Evolutionary conservation across 169 alveolate species (phyloP), one percentile per base, ranked within the genome.

Genomic region (Eimeria necatrix): DNA sequence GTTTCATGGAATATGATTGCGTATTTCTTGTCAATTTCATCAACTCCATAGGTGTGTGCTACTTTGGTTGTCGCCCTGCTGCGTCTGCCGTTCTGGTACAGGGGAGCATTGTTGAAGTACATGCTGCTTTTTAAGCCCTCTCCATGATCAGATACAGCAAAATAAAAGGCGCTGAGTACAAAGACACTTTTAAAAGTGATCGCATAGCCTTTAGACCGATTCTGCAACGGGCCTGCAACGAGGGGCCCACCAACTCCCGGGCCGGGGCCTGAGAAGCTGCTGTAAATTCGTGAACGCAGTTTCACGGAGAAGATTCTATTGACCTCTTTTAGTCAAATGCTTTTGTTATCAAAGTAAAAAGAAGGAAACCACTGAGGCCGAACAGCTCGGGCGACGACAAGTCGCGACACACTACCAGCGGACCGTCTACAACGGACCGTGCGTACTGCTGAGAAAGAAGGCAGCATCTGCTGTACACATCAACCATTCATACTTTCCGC

Each of bases 201-300:
- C n/a, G 53, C 52, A 10, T 4, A 51, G 89, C 89, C 89, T 32
- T 60, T 48, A 64, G 64, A 14, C 87, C 52, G 46, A 18, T 60
- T 52, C 70, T 49, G 0, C 9, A 46, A 8, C 18, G 89, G 89
- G 89, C 89, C 71, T 80, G 89, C 89, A 49, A 48, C 89, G 89
- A 51, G 89, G 89, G 89, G 89, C 89, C 89, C 89, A 52, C 68
- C 61, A 64, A 64, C 68, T 49, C 89, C 26, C 24, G 49, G 5
- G 60, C 60, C 14, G 60, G 60, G 83, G 60, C 59, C 84, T 41
- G 60, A 16, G 60, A 48, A 7, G 7, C 9, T 68, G 52, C 5
- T 24, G 26, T 9, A 5, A 59, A 1, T 12, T 12, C 18, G 14
- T 4, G 16, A 4, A 0, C 4, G 41, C 41, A 32, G 22, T 73